These are phyloP conservation scores for Vitis labrusca DNA, from an alignment of 164 flowering plant genomes.

Conservation along the genomic window DNA sequence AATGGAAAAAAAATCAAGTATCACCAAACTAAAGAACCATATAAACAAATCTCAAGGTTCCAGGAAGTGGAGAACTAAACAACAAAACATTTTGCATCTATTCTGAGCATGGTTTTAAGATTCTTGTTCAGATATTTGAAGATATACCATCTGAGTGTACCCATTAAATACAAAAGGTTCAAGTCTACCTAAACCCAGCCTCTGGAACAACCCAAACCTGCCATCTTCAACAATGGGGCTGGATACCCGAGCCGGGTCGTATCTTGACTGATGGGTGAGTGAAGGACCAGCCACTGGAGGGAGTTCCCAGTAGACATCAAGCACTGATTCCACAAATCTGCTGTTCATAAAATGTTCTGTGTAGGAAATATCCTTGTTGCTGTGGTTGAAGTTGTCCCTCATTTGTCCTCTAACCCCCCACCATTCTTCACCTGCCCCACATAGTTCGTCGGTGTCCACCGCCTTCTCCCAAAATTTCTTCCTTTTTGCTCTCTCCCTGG, in stretches of 20 bases:
- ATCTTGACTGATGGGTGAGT: constrained; percentile 92
- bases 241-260: constrained; percentile 84
- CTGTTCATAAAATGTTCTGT: constrained; percentile 79
- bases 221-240: constrained; percentile 92
- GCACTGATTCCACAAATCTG: constrained; percentile 84
- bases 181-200: constrained; percentile 68
- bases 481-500: constrained; percentile 69
- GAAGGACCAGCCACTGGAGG: constrained; percentile 99
- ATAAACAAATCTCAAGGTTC: constrained; percentile 11
- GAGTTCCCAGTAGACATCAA: constrained; percentile 95
- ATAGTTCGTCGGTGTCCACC: constrained; percentile 72
- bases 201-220: constrained; percentile 71
- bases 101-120: constrained; percentile 21
- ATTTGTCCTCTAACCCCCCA: constrained; percentile 96
- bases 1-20: no score
- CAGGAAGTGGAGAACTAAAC: not conserved
- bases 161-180: constrained; percentile 92
- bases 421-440: constrained; percentile 88
- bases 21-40: not conserved
- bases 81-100: constrained; percentile 13
- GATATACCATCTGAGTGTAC: constrained; percentile 95
- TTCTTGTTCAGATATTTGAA: constrained; percentile 62
- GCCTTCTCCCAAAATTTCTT: constrained; percentile 95
- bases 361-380: constrained; percentile 63
- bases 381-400: constrained; percentile 89